Evolutionary conservation across 2,329 filamentous ascomycete genomes (phyloP).

Genomic region (Ascochyta pisi): DNA sequence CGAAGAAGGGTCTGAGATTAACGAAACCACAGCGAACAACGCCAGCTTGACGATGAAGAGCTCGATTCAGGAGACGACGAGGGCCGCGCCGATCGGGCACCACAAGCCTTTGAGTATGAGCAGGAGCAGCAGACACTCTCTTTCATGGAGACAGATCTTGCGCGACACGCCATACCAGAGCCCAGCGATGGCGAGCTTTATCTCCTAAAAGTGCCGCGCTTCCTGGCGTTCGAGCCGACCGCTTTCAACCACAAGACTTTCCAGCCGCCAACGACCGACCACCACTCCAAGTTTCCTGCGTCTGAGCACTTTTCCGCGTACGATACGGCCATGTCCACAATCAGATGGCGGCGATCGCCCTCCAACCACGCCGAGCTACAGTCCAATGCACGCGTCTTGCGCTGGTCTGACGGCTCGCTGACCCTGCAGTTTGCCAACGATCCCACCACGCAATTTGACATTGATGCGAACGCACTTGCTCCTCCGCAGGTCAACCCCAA

Average conservation of each 20-base stretch:
- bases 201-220: slow-evolving; percentile 73
- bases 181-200: slow-evolving; percentile 76
- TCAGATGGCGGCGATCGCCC: slow-evolving; percentile 73
- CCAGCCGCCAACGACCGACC: slow-evolving; percentile 66
- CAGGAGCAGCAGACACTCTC: slow-evolving; percentile 63
- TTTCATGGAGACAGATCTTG: slow-evolving; percentile 69
- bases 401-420: slow-evolving; percentile 80
- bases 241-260: slow-evolving; percentile 72
- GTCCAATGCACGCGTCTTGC: slow-evolving; percentile 76
- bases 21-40: slow-evolving; percentile 41
- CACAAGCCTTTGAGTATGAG: slow-evolving; percentile 55
- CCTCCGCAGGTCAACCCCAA: slow-evolving; percentile 61
- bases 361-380: slow-evolving; percentile 70
- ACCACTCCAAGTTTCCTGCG: slow-evolving; percentile 56
- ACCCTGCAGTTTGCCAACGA: slow-evolving; percentile 76
- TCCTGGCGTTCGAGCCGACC: slow-evolving; percentile 72
- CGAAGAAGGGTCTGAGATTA: slow-evolving; percentile 22
- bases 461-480: slow-evolving; percentile 73
- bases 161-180: slow-evolving; percentile 73
- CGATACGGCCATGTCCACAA: slow-evolving; percentile 69
- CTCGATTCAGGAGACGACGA: slow-evolving; percentile 68
- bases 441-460: slow-evolving; percentile 73
- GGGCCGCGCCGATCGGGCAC: slow-evolving; percentile 67
- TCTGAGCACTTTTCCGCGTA: slow-evolving; percentile 64
- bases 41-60: slow-evolving; percentile 67